phyloP scores from a whole-genome alignment of 1,284 basidiomycete species.

The Fomitopsis schrenkii region DNA sequence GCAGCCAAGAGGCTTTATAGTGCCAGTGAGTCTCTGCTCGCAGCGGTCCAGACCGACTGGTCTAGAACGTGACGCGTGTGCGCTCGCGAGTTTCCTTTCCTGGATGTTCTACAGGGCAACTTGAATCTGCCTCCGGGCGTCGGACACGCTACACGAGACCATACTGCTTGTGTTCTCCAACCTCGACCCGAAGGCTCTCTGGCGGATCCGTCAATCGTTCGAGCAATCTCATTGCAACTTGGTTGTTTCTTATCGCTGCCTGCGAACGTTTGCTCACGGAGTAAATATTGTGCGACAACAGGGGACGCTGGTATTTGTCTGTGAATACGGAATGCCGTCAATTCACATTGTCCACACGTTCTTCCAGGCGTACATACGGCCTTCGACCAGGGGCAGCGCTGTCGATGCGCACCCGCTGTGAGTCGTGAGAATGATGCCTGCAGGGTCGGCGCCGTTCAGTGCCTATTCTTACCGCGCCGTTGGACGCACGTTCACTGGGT shows the following conservation, averaged over 20 bases:
- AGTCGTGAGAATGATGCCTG: background rate
- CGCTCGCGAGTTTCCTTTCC: background rate
- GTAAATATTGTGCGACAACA: background rate
- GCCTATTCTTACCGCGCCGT: background rate
- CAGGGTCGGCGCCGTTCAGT: background rate
- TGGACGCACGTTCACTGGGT: background rate
- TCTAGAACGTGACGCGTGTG: background rate
- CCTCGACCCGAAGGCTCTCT: background rate
- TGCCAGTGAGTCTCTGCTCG: background rate
- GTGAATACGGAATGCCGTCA: background rate
- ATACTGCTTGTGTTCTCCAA: background rate
- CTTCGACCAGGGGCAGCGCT: background rate
- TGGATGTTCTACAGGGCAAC: background rate
- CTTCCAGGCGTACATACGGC: background rate
- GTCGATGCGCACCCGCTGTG: background rate
- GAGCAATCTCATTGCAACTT: background rate
- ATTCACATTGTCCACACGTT: background rate
- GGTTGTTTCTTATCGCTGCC: background rate
- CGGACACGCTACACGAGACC: background rate
- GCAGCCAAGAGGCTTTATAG: background rate
- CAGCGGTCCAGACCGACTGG: background rate
- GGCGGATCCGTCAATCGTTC: background rate
- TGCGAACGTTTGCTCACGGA: background rate
- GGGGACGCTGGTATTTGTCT: background rate
- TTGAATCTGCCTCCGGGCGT: background rate